These are phyloP conservation scores for Lachnellula cervina DNA, from an alignment of 2,329 filamentous ascomycete genomes.

Conservation along the genomic window DNA sequence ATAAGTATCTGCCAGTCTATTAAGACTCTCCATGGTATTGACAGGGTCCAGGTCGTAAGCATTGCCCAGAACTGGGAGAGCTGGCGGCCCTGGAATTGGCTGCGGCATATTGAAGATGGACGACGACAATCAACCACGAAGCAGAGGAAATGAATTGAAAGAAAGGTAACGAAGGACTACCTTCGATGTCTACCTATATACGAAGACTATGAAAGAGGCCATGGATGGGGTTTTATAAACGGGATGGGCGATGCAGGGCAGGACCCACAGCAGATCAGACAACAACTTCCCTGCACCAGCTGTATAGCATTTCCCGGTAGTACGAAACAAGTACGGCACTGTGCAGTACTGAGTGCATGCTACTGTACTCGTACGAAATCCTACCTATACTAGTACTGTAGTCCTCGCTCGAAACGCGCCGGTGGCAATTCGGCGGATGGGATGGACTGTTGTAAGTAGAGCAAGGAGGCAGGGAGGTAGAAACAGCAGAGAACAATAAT, in stretches of 20 bases:
- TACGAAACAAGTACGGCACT: no score
- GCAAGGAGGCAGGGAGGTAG: no score
- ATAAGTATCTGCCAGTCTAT: conserved; percentile 58
- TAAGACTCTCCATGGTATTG: conserved; percentile 51
- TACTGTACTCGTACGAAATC: no score
- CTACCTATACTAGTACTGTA: no score
- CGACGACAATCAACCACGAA: background rate
- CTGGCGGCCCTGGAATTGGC: conserved; percentile 59
- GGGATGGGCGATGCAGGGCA: background rate
- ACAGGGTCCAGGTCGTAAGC: conserved; percentile 56
- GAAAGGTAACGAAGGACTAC: background rate
- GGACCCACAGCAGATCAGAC: background rate
- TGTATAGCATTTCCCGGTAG: no score
- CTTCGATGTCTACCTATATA: background rate
- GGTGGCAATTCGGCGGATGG: no score
- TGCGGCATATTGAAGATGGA: conserved; percentile 9
- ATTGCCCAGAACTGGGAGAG: conserved; percentile 63
- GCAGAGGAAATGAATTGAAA: background rate
- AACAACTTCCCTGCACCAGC: no score
- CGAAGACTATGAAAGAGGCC: background rate
- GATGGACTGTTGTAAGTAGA: no score
- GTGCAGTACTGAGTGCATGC: no score
- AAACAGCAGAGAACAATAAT: no score
- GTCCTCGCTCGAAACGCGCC: no score
- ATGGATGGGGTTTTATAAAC: background rate